These are phyloP conservation scores for Furcasterigmium sp. DNA, from an alignment of 2,329 filamentous ascomycete species.

Conservation along the genomic window DNA sequence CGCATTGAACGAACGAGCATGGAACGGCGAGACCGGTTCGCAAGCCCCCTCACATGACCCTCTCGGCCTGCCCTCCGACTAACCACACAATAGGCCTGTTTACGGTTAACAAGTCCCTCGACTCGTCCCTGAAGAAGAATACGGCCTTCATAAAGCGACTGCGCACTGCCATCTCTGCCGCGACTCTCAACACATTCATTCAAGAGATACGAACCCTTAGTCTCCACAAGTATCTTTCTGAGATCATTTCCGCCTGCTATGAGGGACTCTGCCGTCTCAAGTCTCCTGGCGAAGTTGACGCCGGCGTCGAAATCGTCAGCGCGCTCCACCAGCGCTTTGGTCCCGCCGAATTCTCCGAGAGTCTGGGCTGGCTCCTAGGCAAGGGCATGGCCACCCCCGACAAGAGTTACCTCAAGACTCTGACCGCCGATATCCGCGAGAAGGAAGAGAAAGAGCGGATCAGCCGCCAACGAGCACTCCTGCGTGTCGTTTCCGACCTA, in stretches of 20 bases:
- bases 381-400: constrained; percentile 89
- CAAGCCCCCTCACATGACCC: constrained; percentile 12
- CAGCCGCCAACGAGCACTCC: constrained; percentile 74
- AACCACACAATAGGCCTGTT: constrained; percentile 60
- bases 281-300: constrained; percentile 83
- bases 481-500: constrained; percentile 89
- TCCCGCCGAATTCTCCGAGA: constrained; percentile 81
- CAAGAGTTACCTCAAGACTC: constrained; percentile 71
- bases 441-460: constrained; percentile 94
- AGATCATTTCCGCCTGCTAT: constrained; percentile 93
- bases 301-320: constrained; percentile 87
- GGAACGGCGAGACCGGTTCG: constrained; percentile 82
- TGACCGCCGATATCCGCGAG: constrained; percentile 78
- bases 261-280: constrained; percentile 92
- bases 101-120: constrained; percentile 70
- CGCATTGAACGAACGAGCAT: constrained; percentile 79
- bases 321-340: constrained; percentile 96
- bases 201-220: constrained; percentile 87
- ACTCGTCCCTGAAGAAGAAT: constrained; percentile 96
- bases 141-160: constrained; percentile 96
- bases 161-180: constrained; percentile 78
- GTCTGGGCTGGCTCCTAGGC: constrained; percentile 87
- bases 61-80: constrained; percentile 8
- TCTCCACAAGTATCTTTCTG: constrained; percentile 92
- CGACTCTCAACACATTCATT: constrained; percentile 77